Evolutionary conservation across 2,329 filamentous ascomycete genomes (phyloP), one percentile per base, ranked within the genome.

Genomic region (Aspergillus tamarii): DNA sequence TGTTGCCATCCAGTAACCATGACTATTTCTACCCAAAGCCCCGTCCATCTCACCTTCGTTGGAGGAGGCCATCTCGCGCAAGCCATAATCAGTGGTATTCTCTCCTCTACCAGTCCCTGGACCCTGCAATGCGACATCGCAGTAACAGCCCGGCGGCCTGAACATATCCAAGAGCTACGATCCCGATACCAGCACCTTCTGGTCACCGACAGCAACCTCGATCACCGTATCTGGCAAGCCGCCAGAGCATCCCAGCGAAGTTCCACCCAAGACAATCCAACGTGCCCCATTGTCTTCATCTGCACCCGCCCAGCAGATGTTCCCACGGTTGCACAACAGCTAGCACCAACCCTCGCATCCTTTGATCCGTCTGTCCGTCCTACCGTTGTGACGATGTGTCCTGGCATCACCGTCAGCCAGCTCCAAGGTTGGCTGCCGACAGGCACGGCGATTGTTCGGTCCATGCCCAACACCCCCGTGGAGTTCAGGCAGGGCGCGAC

Each of bases 401-500:
- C 55, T 21, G 55, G 55, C 4, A 57, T 57, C 39, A 57, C 55
- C 34, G 43, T 57, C 36, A 41, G 34, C 21, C 55, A 46, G 26
- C 19, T 57, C 34, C 55, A 57, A 32, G 55, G 34, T 16, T 57
- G 55, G 55, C 55, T 57, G 9, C 55, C 55, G 14, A 45, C 55
- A n/a, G 55, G 55, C 12, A 57, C 55, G 21, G 34, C 55, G 4
- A 57, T 57, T 28, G 55, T 57, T 12, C 55, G 55, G n/a, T 57
- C 55, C 23, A 57, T 57, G 55, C 55, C 55, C 21, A 57, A 57
- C 39, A 57, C 55, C 9, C 55, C 55, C 34, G 55, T 57, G 16
- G 43, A 43, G 55, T 23, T 57, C 39, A 43, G 55, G 26, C 55
- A 57, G 39, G 55, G 55, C 6, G 55, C 55, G 12, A 57, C 55